Evolutionary conservation across 306 rosid species (phyloP).

Genomic region (Cucumis cinereus): DNA sequence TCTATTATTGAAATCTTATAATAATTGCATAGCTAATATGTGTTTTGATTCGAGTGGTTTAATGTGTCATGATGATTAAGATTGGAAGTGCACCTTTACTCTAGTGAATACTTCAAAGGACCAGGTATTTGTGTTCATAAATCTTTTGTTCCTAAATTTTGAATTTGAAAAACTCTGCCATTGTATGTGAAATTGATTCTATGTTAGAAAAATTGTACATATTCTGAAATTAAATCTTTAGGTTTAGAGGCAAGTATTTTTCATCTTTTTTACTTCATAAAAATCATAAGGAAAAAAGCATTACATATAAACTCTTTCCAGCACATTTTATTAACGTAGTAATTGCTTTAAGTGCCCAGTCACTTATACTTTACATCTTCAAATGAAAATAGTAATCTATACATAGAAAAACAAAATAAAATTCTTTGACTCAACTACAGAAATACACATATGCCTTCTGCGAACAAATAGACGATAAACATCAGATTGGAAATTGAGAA

Average conservation of each 20-base stretch:
- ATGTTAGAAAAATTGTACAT: too few species aligned
- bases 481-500: neutral
- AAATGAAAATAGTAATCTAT: constrained; percentile 3
- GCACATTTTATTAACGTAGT: neutral
- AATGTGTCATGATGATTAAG: too few species aligned
- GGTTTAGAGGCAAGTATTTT: neutral
- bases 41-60: too few species aligned
- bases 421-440: neutral
- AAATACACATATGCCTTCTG: neutral
- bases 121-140: too few species aligned
- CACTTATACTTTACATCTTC: neutral
- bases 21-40: too few species aligned
- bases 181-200: too few species aligned
- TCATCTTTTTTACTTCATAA: neutral
- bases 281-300: neutral
- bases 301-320: neutral
- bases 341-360: neutral
- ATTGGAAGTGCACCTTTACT: too few species aligned
- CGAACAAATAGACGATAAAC: neutral
- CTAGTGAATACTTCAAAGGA: too few species aligned
- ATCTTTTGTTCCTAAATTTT: too few species aligned
- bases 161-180: too few species aligned
- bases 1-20: too few species aligned
- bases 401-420: neutral
- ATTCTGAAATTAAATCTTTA: neutral